Evolutionary conservation across 306 rosid genomes (phyloP).

Genomic region (Alnus glutinosa): DNA sequence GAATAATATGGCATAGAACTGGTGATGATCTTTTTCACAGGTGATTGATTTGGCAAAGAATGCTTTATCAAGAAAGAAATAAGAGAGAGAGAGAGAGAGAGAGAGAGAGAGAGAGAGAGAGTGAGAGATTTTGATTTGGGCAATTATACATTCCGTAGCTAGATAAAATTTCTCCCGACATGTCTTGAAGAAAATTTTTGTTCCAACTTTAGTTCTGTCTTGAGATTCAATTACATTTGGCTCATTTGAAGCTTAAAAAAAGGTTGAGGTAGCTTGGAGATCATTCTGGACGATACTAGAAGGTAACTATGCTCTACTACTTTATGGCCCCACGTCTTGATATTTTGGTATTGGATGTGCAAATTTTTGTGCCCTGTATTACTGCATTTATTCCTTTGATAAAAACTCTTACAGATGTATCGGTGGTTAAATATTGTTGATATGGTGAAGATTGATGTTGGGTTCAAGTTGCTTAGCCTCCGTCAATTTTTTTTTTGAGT

Average conservation of each 20-base stretch:
- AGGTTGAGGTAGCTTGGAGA: background rate
- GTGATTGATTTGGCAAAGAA: background rate
- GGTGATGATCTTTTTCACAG: background rate
- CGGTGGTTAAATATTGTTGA: no score
- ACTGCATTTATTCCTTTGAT: no score
- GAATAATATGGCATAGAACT: conserved; percentile 12
- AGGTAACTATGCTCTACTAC: background rate
- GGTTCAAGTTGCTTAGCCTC: no score
- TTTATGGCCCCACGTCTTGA: background rate
- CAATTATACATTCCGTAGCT: background rate
- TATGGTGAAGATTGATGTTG: no score
- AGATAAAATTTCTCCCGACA: background rate
- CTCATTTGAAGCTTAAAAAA: background rate
- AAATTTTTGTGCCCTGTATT: background rate
- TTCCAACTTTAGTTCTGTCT: background rate
- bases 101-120: background rate
- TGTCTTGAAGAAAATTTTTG: background rate
- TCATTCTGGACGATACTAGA: background rate
- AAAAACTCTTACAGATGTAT: no score
- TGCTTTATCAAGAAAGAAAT: background rate
- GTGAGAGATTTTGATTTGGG: background rate
- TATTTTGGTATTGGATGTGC: background rate
- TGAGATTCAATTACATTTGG: background rate
- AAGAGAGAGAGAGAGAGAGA: background rate
- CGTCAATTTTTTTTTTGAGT: no score